A percentile compares a stretch with the other conserved stretches of the same genome.
phyloP scores from a whole-genome alignment of 352 stramenopile genomes.

The Pythium coloratum region DNA sequence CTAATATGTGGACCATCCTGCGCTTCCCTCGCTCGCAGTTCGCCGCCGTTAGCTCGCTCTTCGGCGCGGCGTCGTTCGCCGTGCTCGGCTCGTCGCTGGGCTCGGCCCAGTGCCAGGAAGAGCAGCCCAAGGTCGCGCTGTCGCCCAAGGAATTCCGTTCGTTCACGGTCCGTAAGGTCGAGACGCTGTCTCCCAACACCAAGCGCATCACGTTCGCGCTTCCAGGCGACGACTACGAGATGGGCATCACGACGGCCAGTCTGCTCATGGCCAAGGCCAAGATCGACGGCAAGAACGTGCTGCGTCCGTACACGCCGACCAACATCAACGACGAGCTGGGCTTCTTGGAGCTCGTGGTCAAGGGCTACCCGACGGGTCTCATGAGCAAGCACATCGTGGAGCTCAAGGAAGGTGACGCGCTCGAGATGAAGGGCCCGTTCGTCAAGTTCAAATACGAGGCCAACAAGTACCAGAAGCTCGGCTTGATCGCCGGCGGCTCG shows the following conservation, averaged over 20 bases:
- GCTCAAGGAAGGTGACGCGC: conserved; percentile 79
- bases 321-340: conserved; percentile 85
- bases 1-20: conserved; percentile 28
- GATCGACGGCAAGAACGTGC: conserved; percentile 73
- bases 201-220: conserved; percentile 78
- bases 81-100: conserved; percentile 16
- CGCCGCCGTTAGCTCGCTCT: not conserved
- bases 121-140: conserved; percentile 45
- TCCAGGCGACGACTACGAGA: conserved; percentile 53
- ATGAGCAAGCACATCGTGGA: conserved; percentile 87
- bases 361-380: conserved; percentile 82
- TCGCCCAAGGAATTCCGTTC: conserved; percentile 62
- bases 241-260: conserved; percentile 61
- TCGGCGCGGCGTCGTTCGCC: conserved; percentile 21
- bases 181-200: conserved; percentile 74
- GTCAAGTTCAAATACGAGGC: conserved; percentile 83
- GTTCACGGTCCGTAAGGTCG: conserved; percentile 75
- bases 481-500: conserved; percentile 88
- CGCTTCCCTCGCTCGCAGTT: conserved; percentile 23
- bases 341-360: conserved; percentile 88
- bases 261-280: conserved; percentile 62
- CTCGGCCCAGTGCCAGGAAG: conserved; percentile 29
- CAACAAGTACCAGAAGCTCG: conserved; percentile 90
- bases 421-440: conserved; percentile 92
- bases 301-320: conserved; percentile 88